Base-by-base conservation (phyloP, 768 basidiomycete species). In the Tricholoma flavovirens region DNA sequence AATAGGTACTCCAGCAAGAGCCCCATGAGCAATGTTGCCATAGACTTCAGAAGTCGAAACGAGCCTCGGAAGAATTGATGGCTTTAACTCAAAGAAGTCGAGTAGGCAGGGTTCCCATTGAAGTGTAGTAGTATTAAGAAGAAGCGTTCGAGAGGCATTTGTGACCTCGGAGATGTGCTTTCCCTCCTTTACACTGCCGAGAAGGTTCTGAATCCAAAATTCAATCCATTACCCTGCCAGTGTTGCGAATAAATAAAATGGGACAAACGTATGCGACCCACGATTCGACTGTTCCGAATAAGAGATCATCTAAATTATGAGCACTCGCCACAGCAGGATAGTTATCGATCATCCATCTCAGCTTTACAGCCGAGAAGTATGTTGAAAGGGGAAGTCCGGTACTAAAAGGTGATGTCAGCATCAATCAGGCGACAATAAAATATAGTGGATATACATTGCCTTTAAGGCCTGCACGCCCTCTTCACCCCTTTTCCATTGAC, bases 301-400 rank as follows among this genome's bases (percentile, higher is more conserved):
- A 74, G 11, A 98, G 79, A 57, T 90, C 81, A 69, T 93, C 92
- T 35, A 81, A 72, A 36, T 88, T 83, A 66, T 94, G 87, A 0
- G 97, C 95, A 42, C 81, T 77, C 32, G 77, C 71, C 54, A 98
- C 93, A 29, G 84, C 82, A 3, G 80, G 77, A 65, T 87, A 73
- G 67, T 98, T 84, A 68, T 96, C 90, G 59, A 96, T 83, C 89
- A 99, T 93, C 96, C 96, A 99, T 45, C 90, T 83, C 59, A 97
- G 78, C 73, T 98, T 98, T 69, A 97, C 87, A 15, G 88, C 96
- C 21, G 95, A 97, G 74, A 99, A 99, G 74, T 99, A 99, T 0
- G 96, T 98, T 14, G 95, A 97, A 7, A 98, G 78, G n/a, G 89
- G 90, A 36, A 97, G 82, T 32, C 95, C 95, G 49, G 93, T 95